These are phyloP conservation scores for Phytopythium vexans DNA, from an alignment of 352 stramenopile genomes.

Conservation along the genomic window DNA sequence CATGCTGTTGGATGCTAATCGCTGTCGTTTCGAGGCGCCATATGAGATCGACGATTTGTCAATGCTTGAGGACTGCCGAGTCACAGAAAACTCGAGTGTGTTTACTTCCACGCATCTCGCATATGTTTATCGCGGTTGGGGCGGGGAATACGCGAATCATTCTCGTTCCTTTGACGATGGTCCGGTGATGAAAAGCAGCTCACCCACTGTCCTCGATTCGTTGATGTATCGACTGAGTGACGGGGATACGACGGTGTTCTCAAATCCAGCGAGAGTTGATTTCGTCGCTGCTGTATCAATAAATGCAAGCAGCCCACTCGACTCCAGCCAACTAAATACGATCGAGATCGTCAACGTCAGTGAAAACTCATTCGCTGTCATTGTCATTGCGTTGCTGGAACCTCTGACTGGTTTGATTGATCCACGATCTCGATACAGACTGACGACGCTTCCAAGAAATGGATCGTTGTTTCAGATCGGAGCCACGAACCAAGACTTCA, in stretches of 20 bases:
- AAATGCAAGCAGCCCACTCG: constrained; percentile 1
- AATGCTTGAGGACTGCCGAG: constrained; percentile 25
- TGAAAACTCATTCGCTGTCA: constrained; percentile 44
- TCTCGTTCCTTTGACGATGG: not conserved
- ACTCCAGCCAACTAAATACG: constrained; percentile 6
- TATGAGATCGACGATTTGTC: constrained; percentile 2
- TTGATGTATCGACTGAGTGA: constrained; percentile 53
- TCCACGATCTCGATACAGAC: constrained; percentile 20
- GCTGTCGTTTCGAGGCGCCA: constrained; percentile 4
- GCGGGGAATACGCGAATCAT: not conserved
- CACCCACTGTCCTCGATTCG: constrained; percentile 27
- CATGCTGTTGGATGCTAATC: constrained; percentile 39
- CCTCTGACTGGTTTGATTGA: constrained; percentile 31
- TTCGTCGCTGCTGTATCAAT: constrained; percentile 19
- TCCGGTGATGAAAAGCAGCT: not conserved
- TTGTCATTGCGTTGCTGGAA: constrained; percentile 38
- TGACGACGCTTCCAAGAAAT: constrained; percentile 35
- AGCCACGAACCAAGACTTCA: constrained; percentile 48
- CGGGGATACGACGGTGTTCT: constrained; percentile 25
- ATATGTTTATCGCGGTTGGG: constrained; percentile 46
- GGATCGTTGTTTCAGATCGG: constrained; percentile 52
- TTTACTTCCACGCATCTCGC: constrained; percentile 46
- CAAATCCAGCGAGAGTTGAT: constrained; percentile 17
- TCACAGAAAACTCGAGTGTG: constrained; percentile 16
- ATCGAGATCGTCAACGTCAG: constrained; percentile 30